Evolutionary conservation across 352 stramenopile genomes (phyloP), one percentile per base, ranked within the genome.

Genomic region (Peronospora farinosa): DNA sequence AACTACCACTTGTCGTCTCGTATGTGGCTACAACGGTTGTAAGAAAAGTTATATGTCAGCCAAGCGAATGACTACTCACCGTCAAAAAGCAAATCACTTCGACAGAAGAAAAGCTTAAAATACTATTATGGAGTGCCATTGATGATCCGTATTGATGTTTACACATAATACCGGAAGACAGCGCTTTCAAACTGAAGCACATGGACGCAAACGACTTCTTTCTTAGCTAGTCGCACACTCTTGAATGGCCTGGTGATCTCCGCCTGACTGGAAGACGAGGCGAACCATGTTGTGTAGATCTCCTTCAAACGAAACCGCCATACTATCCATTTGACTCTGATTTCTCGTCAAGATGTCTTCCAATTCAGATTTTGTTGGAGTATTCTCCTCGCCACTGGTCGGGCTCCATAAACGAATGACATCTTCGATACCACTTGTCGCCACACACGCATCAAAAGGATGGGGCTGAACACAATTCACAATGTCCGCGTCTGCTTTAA

Each of bases 401-500:
- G 82, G 82, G 16, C 62, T 84, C 82, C 82, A 92, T 36, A 92
- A 47, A 5, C 82, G 75, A 60, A 92, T 78, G 1, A 92, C 79
- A 40, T 85, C 74, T 48, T 92, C 82, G 37, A 92, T 91, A 2
- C 82, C 82, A 37, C 79, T 91, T 9, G 84, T 94, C 15, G 83
- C 84, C 13, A 95, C 50, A 44, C 84, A 86, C 7, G 73, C 60
- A 31, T 92, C 78, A 25, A 74, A 71, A 0, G 85, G 85, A 65
- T 95, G 86, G 6, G 75, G 67, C 30, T 86, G 84, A n/a, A 95
- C 81, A 54, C 84, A 96, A 49, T 96, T 96, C 11, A 96, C 74
- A 47, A 95, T 92, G 47, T 88, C 73, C 13, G 76, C 74, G 51
- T 96, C 86, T 0, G 85, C 86, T 12, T 84, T 66, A 41, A 95